A percentile compares a stretch with the other conserved stretches of the same genome.
Conservation (phyloP, 805 yeast species). For the Hanseniaspora jakobsenii region DNA sequence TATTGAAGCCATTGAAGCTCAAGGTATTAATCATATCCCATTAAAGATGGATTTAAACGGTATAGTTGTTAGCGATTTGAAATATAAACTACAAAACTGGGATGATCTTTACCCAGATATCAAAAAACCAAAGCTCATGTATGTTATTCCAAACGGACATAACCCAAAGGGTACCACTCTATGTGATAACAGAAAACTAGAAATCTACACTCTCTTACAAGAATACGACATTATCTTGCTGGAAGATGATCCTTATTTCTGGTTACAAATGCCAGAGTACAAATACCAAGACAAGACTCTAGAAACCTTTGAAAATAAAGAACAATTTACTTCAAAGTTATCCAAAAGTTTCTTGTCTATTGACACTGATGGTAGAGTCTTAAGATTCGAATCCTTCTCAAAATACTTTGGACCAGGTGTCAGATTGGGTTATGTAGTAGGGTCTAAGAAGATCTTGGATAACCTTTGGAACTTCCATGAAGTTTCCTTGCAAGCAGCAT, state of each 20-base stretch:
- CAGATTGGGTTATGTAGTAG: conserved; percentile 83
- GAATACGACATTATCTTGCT: conserved; percentile 76
- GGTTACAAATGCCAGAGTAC: conserved; percentile 83
- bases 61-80: conserved; percentile 60
- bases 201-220: conserved; percentile 64
- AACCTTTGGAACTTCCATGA: conserved; percentile 63
- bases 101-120: conserved; percentile 39
- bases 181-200: conserved; percentile 60
- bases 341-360: conserved; percentile 63
- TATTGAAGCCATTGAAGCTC: conserved; percentile 65
- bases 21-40: conserved; percentile 57
- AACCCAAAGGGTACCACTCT: conserved; percentile 93
- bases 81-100: conserved; percentile 55
- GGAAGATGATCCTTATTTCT: conserved; percentile 97
- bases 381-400: conserved; percentile 81
- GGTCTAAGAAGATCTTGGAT: conserved; percentile 51
- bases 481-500: conserved; percentile 65
- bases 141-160: conserved; percentile 92
- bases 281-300: conserved; percentile 29
- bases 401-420: conserved; percentile 86
- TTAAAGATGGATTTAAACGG: conserved; percentile 72
- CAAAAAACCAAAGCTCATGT: conserved; percentile 72
- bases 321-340: conserved; percentile 52
- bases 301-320: conserved; percentile 32
- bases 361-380: conserved; percentile 80